Evolutionary conservation across 2,329 filamentous ascomycete species (phyloP), one percentile per base, ranked within the genome.

Genomic region (Gremmenia infestans): DNA sequence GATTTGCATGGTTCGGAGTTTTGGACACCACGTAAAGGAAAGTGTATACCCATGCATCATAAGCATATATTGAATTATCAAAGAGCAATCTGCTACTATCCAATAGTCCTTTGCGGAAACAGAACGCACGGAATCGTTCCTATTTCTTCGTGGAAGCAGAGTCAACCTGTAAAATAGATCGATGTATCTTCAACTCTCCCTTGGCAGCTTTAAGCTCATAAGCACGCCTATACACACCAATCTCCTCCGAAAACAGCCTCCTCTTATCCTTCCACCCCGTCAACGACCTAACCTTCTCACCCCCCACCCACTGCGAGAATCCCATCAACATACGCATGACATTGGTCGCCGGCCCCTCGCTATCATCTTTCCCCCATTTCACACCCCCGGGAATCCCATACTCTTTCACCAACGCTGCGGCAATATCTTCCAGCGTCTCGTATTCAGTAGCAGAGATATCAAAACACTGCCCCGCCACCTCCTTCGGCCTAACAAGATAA

Each of bases 391-490:
- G 35, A 39, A 78, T 70, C 0, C 65, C 67, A 56, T 78, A 79
- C 56, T 76, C 74, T 9, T 59, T 56, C 3, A 68, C 71, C 15
- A 79, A 57, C 1, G 74, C 74, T 3, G 58, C 50, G 4, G 68
- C 66, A 3, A 80, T 63, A 45, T 77, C 70, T 0, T 62, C 60
- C 0, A 74, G 60, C 0, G 75, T 79, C 65, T 79, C 77, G 60
- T 78, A 79, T 4, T 67, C 61, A 23, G 68, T 57, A 0, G 68
- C 70, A 2, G 77, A 79, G 42, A 80, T 73, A 60, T 80, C 80
- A 59, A 76, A 79, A 4, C 63, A 70, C 53, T 77, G 68, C 0
- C 73, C 74, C 3, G 61, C 64, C 1, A 79, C 67, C 0, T 61
- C 64, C 0, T 37, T 49, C 19, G 71, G 67, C 11, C 68, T 58